Evolutionary conservation across 208 protist genomes (phyloP).

Genomic region (Leishmania mexicana): DNA sequence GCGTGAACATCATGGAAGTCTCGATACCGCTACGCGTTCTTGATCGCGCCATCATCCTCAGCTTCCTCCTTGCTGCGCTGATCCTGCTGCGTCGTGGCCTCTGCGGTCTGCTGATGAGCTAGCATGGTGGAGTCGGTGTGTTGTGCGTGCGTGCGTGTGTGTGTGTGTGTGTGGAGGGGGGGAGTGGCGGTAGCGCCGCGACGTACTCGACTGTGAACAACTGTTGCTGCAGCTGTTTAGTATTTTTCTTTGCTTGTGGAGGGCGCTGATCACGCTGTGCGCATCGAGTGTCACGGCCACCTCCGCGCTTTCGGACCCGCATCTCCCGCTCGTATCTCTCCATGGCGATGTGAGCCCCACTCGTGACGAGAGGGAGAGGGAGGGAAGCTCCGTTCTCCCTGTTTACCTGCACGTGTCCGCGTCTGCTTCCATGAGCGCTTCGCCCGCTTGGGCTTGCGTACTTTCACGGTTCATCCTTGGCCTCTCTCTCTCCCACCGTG

Average conservation of each 20-base stretch:
- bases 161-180: neutral
- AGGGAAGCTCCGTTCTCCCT: neutral
- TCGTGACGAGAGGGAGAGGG: neutral
- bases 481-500: neutral
- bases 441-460: neutral
- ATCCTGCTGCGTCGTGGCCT: conserved; percentile 28
- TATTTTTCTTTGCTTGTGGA: neutral
- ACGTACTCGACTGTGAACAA: neutral
- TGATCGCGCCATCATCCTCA: conserved; percentile 25
- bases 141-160: neutral
- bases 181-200: neutral
- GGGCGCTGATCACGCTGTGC: neutral
- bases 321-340: neutral
- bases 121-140: neutral
- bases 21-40: conserved; percentile 16
- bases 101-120: conserved; percentile 15
- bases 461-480: neutral
- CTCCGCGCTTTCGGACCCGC: no score
- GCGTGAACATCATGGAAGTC: conserved; percentile 7
- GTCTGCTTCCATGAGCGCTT: no score
- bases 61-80: conserved; percentile 17
- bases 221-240: neutral
- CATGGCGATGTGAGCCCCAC: neutral
- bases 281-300: neutral
- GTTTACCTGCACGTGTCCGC: neutral